Evolutionary conservation across 805 yeast genomes (phyloP).

Genomic region (Starmerella scarabaei): DNA sequence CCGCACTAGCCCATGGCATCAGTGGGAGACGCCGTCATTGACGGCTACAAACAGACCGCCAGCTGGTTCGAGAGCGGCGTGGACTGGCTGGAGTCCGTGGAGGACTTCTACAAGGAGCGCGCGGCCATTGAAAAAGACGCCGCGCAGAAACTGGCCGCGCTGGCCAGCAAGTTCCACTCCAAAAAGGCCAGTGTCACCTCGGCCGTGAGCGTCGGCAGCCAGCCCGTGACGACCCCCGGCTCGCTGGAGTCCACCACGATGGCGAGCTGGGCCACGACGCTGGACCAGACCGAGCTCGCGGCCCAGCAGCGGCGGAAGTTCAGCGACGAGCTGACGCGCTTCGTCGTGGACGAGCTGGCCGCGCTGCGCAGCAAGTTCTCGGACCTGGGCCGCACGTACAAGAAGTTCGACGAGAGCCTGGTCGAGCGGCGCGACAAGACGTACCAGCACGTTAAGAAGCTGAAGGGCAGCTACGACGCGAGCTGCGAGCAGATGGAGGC

Average conservation of each 20-base stretch:
- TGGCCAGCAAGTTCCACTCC: constrained; percentile 58
- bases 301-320: constrained; percentile 54
- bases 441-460: constrained; percentile 46
- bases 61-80: constrained; percentile 64
- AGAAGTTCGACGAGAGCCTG: constrained; percentile 47
- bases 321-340: constrained; percentile 44
- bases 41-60: constrained; percentile 62
- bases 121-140: constrained; percentile 75
- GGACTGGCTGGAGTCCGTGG: constrained; percentile 65
- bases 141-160: constrained; percentile 46
- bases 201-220: constrained; percentile 72
- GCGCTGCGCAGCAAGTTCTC: constrained; percentile 43
- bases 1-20: constrained; percentile 4
- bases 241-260: constrained; percentile 77
- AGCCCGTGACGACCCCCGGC: constrained; percentile 87
- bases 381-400: constrained; percentile 42
- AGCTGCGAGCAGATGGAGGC: constrained; percentile 69
- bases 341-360: constrained; percentile 48
- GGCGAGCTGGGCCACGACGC: constrained; percentile 81
- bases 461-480: constrained; percentile 68
- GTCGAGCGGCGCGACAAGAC: constrained; percentile 34
- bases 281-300: constrained; percentile 68
- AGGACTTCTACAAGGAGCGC: constrained; percentile 71
- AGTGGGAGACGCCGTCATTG: constrained; percentile 32
- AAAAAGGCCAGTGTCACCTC: constrained; percentile 62